These are phyloP conservation scores for Spirogloea muscicola DNA, from an alignment of 139 green algal species.

Conservation along the genomic window DNA sequence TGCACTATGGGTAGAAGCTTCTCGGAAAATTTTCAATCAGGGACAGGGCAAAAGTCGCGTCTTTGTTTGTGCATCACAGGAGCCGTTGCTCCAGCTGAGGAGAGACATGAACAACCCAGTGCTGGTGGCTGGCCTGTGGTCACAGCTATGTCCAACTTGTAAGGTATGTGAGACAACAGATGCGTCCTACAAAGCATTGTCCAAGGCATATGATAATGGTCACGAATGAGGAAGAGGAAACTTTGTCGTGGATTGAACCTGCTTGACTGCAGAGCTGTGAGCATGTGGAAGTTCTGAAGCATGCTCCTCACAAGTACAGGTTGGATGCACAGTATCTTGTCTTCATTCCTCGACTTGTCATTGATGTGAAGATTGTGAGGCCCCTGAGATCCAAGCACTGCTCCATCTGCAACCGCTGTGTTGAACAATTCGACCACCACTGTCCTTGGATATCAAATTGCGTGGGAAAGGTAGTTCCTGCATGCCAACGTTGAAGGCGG, in stretches of 20 bases:
- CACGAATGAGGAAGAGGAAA: neutral
- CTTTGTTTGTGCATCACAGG: slow-evolving; percentile 1
- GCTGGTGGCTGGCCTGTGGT: slow-evolving; percentile 30
- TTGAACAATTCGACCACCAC: slow-evolving; percentile 91
- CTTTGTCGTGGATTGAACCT: too few species aligned
- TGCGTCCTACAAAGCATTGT: too few species aligned
- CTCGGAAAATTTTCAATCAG: neutral
- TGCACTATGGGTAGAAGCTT: neutral
- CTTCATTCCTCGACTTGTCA: slow-evolving; percentile 5
- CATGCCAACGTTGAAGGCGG: too few species aligned
- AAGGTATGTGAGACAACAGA: slow-evolving; percentile 6
- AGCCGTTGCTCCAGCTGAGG: slow-evolving; percentile 5
- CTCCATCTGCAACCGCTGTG: slow-evolving; percentile 49
- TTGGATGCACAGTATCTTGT: too few species aligned
- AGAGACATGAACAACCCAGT: slow-evolving; percentile 23
- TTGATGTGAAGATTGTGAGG: slow-evolving; percentile 31
- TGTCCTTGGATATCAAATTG: slow-evolving; percentile 88
- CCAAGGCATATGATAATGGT: too few species aligned
- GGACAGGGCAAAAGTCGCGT: neutral
- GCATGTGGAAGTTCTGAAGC: too few species aligned
- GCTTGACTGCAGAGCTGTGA: too few species aligned
- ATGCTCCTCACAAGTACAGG: too few species aligned
- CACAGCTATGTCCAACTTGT: slow-evolving; percentile 33
- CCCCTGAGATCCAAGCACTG: slow-evolving; percentile 54
- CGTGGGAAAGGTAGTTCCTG: slow-evolving; percentile 63